Percentiles rank a stretch among this genome's conserved stretches.
These are phyloP conservation scores for Leccinum disarticulatum DNA, from an alignment of 768 basidiomycete species.

Conservation along the genomic window DNA sequence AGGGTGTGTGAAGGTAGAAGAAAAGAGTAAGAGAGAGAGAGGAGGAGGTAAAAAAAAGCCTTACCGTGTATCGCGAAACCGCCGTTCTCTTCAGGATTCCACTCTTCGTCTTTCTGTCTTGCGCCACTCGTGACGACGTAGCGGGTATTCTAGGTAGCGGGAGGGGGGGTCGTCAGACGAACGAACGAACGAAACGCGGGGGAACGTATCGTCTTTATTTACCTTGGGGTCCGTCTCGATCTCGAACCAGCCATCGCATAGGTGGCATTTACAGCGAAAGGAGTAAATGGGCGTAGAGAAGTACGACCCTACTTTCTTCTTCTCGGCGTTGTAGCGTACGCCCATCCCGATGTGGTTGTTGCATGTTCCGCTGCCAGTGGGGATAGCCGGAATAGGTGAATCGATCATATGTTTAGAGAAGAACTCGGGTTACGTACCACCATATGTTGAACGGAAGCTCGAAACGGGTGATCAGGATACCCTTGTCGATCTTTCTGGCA, in stretches of 20 bases:
- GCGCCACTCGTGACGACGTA: conserved; percentile 94
- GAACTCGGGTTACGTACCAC: conserved; percentile 63
- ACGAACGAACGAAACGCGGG: background rate
- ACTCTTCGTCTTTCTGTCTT: conserved; percentile 92
- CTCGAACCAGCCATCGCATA: conserved; percentile 97
- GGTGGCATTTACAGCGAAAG: conserved; percentile 97
- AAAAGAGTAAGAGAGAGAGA: too few species aligned
- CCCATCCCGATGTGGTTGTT: conserved; percentile 98
- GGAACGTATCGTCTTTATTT: conserved; percentile 29
- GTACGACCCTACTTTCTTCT: conserved; percentile 94
- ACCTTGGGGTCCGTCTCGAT: conserved; percentile 98
- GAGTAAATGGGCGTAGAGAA: conserved; percentile 93
- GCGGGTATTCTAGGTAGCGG: conserved; percentile 77
- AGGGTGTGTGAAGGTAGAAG: too few species aligned
- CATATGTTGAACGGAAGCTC: conserved; percentile 96
- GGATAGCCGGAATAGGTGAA: background rate
- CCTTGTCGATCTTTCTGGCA: conserved; percentile 94
- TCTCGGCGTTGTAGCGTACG: conserved; percentile 99
- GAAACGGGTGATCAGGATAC: conserved; percentile 93
- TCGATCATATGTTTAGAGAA: background rate
- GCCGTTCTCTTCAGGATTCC: conserved; percentile 96
- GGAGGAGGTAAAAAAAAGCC: background rate
- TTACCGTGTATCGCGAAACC: conserved; percentile 86
- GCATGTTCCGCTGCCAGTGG: conserved; percentile 72
- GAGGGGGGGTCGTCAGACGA: background rate